Conservation (phyloP, 78 protist species). For the Planoprotostelium fungivorum region DNA sequence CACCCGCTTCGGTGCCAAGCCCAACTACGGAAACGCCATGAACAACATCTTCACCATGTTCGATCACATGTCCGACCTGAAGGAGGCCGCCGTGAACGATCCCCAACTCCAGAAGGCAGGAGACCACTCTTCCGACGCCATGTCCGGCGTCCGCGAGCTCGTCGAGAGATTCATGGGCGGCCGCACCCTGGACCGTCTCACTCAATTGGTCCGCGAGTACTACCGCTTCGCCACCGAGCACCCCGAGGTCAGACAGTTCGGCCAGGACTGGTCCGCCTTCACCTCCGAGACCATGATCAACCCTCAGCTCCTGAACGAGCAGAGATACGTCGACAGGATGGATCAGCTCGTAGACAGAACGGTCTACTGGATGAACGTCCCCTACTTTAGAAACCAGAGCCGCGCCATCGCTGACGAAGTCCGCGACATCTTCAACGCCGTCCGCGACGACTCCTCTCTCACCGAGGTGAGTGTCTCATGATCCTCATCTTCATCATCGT, state of each 20-base stretch:
- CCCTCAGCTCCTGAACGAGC: not conserved
- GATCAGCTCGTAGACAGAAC: not conserved
- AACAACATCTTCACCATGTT: not conserved
- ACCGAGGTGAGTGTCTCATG: too few relatives aligned
- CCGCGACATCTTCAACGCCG: not conserved
- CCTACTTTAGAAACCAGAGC: not conserved
- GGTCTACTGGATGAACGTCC: not conserved
- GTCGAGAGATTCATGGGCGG: not conserved
- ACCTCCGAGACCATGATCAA: not conserved
- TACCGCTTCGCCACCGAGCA: not conserved
- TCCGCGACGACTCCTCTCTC: not conserved
- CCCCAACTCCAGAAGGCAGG: not conserved
- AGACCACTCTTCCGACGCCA: not conserved
- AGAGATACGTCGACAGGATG: not conserved
- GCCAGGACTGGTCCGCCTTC: not conserved
- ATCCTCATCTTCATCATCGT: too few relatives aligned
- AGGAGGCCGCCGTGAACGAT: not conserved
- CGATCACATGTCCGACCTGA: not conserved
- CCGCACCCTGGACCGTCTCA: not conserved
- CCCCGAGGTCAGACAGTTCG: not conserved
- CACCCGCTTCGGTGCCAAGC: slow-evolving; percentile 1
- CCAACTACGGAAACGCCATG: not conserved
- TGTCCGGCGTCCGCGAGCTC: not conserved
- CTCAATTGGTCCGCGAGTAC: not conserved
- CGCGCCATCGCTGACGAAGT: not conserved